Conservation (phyloP, 441 rosid genomes). For the Erodium trifolium region DNA sequence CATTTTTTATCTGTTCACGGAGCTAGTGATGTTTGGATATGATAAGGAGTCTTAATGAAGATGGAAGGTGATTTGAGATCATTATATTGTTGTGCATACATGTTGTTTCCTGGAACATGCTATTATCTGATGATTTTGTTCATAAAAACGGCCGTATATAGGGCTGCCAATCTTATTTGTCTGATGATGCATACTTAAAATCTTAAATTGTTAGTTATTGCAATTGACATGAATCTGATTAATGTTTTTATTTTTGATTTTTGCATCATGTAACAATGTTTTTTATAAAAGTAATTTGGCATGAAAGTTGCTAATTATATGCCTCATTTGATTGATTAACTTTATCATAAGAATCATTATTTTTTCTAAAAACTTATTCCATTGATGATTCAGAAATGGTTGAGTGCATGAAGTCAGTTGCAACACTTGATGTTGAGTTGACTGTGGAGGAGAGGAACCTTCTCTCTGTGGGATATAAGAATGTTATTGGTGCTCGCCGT, state of each 20-base stretch:
- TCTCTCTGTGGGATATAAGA: constrained; percentile 82
- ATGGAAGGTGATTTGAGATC: too few relatives aligned
- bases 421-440: constrained; percentile 65
- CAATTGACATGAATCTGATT: neutral
- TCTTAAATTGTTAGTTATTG: neutral
- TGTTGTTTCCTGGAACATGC: too few relatives aligned
- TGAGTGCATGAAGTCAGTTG: constrained; percentile 86
- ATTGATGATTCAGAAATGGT: constrained; percentile 69
- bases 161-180: too few relatives aligned
- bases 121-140: too few relatives aligned
- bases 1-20: neutral
- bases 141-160: too few relatives aligned
- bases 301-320: neutral
- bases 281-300: too few relatives aligned
- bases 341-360: neutral
- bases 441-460: constrained; percentile 89
- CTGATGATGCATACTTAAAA: neutral
- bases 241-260: too few relatives aligned
- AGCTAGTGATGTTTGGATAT: neutral
- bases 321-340: neutral
- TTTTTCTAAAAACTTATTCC: neutral
- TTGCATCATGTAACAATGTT: too few relatives aligned
- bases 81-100: too few relatives aligned
- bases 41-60: neutral
- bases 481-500: constrained; percentile 77